Evolutionary conservation across 1,284 basidiomycete genomes (phyloP), one percentile per base, ranked within the genome.

Genomic region (Ceratobasidium sp.): DNA sequence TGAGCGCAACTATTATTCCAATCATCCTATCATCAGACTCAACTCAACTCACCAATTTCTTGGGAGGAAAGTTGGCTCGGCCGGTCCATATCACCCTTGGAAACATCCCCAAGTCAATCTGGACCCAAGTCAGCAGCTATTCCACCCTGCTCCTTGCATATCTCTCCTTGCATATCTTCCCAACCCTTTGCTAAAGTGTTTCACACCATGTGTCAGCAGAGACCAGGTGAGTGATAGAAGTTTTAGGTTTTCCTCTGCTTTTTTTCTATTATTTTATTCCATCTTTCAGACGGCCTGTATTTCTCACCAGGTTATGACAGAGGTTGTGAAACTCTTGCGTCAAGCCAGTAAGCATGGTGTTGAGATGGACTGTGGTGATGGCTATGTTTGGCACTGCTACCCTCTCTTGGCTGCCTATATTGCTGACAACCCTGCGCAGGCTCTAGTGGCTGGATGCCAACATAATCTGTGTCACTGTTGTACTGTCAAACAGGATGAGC

Each of bases 291-390:
- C 52, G 28, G 46, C 17, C 3, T 46, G 65, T 13, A 42, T 79
- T 9, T 79, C 78, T 50, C 78, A 78, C 44, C 13, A 42, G 15
- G 78, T 56, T 64, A 80, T 78, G 77, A 13, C 20, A 5, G 54
- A 65, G 28, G 23, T 80, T 15, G 56, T 80, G 6, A 33, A 64
- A 17, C 73, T 71, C 0, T 52, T 78, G 42, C 28, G 46, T 13
- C 13, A 54, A 42, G 77, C 77, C 44, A 77, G 79, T 17, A 52
- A 46, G 23, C 17, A 61, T 28, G 79, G 79, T 1, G 61, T 76
- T 13, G 46, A 62, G 38, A 78, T 80, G 79, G 26, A 26, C 26
- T 78, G 77, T 65, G 79, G 56, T 46, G 79, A 80, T 77, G 77
- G 75, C 13, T 38, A 62, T 26, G 38, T 64, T 20, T 15, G 79